A percentile compares a stretch with the other conserved stretches of the same genome.
phyloP scores from a whole-genome alignment of 2,329 filamentous ascomycete genomes.

The Anisogramma anomala region DNA sequence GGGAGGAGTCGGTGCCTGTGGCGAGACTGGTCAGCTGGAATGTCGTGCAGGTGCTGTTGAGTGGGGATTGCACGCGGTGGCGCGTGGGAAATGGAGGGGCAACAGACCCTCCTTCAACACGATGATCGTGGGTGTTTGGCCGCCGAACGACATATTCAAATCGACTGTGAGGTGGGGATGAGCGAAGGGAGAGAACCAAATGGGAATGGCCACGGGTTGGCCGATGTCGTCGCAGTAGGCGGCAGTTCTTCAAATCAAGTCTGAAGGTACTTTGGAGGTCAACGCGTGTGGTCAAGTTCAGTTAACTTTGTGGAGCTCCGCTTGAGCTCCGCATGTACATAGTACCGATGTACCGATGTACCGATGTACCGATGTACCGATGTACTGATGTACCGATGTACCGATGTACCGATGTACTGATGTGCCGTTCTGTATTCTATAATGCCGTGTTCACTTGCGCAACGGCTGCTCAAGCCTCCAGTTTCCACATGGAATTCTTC shows the following conservation, averaged over 20 bases:
- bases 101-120: conserved; percentile 89
- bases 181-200: neutral
- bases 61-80: conserved; percentile 13
- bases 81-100: conserved; percentile 19
- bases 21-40: conserved; percentile 16
- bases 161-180: neutral
- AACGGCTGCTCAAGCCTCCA: no score
- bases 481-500: no score
- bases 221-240: conserved; percentile 1
- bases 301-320: no score
- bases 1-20: conserved; percentile 87
- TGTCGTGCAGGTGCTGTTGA: neutral
- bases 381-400: no score
- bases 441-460: no score
- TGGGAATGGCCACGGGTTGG: neutral
- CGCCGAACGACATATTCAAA: conserved; percentile 79
- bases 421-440: no score
- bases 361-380: no score
- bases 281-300: conserved; percentile 11
- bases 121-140: conserved; percentile 94
- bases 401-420: no score
- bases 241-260: conserved; percentile 2
- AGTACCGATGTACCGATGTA: no score
- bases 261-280: conserved; percentile 1
- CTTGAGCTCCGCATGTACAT: no score